phyloP scores from a whole-genome alignment of 306 rosid genomes.

The Malus asiatica region DNA sequence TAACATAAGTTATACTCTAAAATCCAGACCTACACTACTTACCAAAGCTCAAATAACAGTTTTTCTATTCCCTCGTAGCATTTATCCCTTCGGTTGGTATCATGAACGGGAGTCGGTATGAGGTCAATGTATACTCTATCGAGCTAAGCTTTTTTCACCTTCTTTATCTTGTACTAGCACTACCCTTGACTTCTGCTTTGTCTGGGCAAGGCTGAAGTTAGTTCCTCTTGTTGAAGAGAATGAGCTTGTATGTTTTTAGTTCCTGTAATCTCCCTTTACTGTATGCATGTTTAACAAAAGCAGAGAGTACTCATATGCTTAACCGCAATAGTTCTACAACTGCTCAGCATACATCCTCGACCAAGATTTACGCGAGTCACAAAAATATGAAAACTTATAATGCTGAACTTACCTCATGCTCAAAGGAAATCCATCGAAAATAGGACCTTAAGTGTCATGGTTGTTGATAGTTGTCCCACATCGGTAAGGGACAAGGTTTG shows the following conservation, averaged over 20 bases:
- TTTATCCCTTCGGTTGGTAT: neutral
- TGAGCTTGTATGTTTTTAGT: neutral
- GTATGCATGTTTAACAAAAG: neutral
- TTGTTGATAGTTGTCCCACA: too few relatives aligned
- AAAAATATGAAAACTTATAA: neutral
- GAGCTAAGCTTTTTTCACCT: neutral
- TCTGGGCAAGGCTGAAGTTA: neutral
- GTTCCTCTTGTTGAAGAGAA: neutral
- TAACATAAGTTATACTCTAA: neutral
- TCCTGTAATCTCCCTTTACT: constrained; percentile 4
- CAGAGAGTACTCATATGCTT: neutral
- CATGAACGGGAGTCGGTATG: neutral
- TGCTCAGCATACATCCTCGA: neutral
- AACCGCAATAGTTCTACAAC: neutral
- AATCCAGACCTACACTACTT: neutral
- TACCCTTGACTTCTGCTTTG: neutral
- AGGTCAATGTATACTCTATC: too few relatives aligned
- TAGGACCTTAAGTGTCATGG: neutral
- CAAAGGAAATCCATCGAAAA: neutral
- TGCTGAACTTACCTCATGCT: neutral
- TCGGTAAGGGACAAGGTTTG: too few relatives aligned
- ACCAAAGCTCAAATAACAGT: neutral
- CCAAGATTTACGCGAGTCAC: neutral
- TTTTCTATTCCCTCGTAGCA: neutral
- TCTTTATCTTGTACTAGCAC: neutral